phyloP scores from a whole-genome alignment of 2,329 filamentous ascomycete genomes.

The Paecilomyces niveus region DNA sequence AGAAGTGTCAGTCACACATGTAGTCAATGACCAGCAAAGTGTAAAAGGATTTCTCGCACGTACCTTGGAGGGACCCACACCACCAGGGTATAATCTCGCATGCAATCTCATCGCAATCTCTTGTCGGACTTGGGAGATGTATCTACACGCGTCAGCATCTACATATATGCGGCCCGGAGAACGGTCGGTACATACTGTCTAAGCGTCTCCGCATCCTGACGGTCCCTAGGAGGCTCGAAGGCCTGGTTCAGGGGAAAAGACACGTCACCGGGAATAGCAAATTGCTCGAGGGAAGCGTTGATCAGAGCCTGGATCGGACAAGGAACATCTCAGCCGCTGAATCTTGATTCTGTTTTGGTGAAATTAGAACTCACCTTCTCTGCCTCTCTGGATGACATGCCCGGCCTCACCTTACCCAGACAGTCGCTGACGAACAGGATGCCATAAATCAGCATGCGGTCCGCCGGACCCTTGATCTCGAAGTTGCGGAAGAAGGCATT shows the following conservation, averaged over 20 bases:
- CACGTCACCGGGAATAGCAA: constrained; percentile 89
- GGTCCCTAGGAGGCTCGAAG: constrained; percentile 79
- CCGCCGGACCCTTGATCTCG: constrained; percentile 93
- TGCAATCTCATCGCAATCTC: constrained; percentile 79
- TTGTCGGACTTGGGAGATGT: constrained; percentile 81
- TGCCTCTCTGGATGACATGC: constrained; percentile 57
- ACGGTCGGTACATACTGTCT: constrained; percentile 58
- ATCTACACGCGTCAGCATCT: constrained; percentile 22
- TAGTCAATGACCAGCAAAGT: background rate
- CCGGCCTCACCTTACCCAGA: constrained; percentile 75
- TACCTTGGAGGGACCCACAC: constrained; percentile 58
- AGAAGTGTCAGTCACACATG: background rate
- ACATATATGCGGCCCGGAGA: background rate
- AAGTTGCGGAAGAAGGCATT: constrained; percentile 99
- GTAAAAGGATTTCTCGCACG: constrained; percentile 24
- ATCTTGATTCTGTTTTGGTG: background rate
- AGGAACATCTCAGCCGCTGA: background rate
- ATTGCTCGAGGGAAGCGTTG: constrained; percentile 90
- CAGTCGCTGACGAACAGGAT: constrained; percentile 93
- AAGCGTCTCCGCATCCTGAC: constrained; percentile 82
- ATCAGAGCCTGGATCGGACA: constrained; percentile 64
- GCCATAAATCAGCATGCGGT: constrained; percentile 90
- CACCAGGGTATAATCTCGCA: constrained; percentile 78
- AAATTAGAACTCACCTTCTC: constrained; percentile 47
- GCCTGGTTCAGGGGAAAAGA: constrained; percentile 93